A percentile compares a stretch with the other conserved stretches of the same genome.
phyloP scores from a whole-genome alignment of 2,329 filamentous ascomycete species.

The Cercospora sesami region DNA sequence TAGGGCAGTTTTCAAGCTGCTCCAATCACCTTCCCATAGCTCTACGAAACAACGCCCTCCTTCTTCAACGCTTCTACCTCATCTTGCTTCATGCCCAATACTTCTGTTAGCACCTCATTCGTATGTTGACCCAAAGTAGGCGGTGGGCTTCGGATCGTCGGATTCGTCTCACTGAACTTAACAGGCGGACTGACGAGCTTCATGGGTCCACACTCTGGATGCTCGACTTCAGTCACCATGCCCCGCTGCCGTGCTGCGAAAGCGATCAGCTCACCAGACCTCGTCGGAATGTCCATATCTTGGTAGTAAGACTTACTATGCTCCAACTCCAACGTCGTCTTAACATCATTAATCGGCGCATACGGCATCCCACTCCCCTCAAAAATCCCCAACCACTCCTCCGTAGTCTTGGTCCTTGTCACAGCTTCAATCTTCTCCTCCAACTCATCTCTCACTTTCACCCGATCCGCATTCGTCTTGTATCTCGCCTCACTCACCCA shows the following conservation, averaged over 20 bases:
- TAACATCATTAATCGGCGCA: constrained; percentile 90
- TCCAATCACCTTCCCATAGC: too few species aligned
- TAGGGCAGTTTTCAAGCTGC: too few species aligned
- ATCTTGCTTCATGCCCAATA: constrained; percentile 60
- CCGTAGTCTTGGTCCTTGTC: constrained; percentile 74
- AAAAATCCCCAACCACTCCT: constrained; percentile 82
- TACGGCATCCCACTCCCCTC: constrained; percentile 94
- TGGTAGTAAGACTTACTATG: constrained; percentile 64
- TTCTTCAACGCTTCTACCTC: constrained; percentile 64
- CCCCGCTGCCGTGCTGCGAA: constrained; percentile 64
- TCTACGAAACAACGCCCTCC: constrained; percentile 61
- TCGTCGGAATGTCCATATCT: too few species aligned
- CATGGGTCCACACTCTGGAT: constrained; percentile 78
- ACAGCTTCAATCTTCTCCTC: constrained; percentile 76
- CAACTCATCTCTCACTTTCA: constrained; percentile 70
- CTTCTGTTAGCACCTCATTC: constrained; percentile 66
- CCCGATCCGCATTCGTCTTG: constrained; percentile 59
- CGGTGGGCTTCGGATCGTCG: constrained; percentile 73
- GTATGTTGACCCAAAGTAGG: constrained; percentile 88
- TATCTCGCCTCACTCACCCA: constrained; percentile 60
- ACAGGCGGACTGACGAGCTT: constrained; percentile 92
- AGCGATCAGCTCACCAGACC: constrained; percentile 1
- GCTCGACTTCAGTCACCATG: constrained; percentile 88
- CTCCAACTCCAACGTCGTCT: constrained; percentile 76
- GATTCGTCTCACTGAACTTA: constrained; percentile 83